Percentiles rank a stretch among this genome's conserved stretches.
These are phyloP conservation scores for Neodidymelliopsis sp. DNA, from an alignment of 2,329 filamentous ascomycete species.

Conservation along the genomic window DNA sequence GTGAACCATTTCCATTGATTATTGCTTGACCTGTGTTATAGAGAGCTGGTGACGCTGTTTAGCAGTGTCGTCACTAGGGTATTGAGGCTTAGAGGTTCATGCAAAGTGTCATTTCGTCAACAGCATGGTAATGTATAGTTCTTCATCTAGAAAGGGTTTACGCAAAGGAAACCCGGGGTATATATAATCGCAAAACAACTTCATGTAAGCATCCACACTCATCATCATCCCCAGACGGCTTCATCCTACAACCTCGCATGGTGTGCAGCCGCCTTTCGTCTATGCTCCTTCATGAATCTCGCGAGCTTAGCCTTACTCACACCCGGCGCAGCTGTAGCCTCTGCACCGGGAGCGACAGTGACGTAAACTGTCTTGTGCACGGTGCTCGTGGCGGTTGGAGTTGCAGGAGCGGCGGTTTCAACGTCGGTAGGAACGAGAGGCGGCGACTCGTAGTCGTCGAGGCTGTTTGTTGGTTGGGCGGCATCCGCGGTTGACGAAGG, in stretches of 20 bases:
- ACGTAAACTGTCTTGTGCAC: constrained; percentile 26
- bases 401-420: constrained; percentile 11
- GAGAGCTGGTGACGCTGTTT: too few relatives aligned
- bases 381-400: constrained; percentile 9
- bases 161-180: constrained; percentile 23
- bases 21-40: too few relatives aligned
- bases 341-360: constrained; percentile 20
- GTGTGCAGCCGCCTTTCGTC: constrained; percentile 24
- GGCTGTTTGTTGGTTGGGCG: constrained; percentile 7
- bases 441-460: not conserved
- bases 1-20: too few relatives aligned
- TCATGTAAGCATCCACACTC: constrained; percentile 3
- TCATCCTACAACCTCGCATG: constrained; percentile 17
- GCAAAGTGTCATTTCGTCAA: too few relatives aligned
- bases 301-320: constrained; percentile 20
- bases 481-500: not conserved
- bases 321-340: constrained; percentile 18
- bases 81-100: too few relatives aligned
- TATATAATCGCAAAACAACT: constrained; percentile 12
- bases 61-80: too few relatives aligned
- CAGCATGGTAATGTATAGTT: too few relatives aligned
- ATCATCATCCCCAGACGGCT: not conserved
- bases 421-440: constrained; percentile 4
- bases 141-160: constrained; percentile 22
- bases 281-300: constrained; percentile 27